These are phyloP conservation scores for Talaromyces verruculosus DNA, from an alignment of 2,329 filamentous ascomycete genomes.

Conservation along the genomic window DNA sequence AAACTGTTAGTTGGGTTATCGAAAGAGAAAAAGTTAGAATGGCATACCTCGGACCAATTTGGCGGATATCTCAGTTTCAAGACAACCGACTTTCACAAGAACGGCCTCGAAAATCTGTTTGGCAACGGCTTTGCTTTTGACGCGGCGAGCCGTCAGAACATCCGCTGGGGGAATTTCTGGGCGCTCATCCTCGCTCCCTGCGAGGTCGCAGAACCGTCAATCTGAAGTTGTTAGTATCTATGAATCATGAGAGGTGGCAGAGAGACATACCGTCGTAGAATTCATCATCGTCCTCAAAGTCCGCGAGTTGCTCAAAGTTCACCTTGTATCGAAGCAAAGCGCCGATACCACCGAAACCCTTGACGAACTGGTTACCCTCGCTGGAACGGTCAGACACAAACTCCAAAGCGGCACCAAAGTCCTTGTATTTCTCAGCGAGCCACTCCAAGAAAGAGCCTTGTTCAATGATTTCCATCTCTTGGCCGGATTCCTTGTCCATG, in stretches of 20 bases:
- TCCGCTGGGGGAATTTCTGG: slow-evolving; percentile 56
- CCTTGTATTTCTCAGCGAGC: slow-evolving; percentile 97
- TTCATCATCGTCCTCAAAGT: slow-evolving; percentile 86
- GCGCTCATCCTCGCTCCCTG: slow-evolving; percentile 79
- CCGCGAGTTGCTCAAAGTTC: slow-evolving; percentile 98
- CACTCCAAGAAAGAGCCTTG: slow-evolving; percentile 97
- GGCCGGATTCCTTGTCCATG: slow-evolving; percentile 91
- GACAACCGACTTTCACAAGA: slow-evolving; percentile 33
- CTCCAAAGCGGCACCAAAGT: slow-evolving; percentile 92
- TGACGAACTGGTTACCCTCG: slow-evolving; percentile 99
- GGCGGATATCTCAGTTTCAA: slow-evolving; percentile 35
- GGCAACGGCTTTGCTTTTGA: slow-evolving; percentile 38
- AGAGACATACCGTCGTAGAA: slow-evolving; percentile 87
- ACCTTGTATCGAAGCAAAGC: slow-evolving; percentile 98
- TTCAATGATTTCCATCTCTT: slow-evolving; percentile 93
- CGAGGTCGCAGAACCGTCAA: slow-evolving; percentile 91
- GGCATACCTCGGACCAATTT: slow-evolving; percentile 43
- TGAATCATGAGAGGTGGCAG: no score
- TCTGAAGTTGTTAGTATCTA: slow-evolving; percentile 51
- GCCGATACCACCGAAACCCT: slow-evolving; percentile 97
- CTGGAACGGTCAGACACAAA: slow-evolving; percentile 97
- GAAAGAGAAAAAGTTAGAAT: no score
- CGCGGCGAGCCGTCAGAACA: slow-evolving; percentile 57
- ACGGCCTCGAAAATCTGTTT: slow-evolving; percentile 35
- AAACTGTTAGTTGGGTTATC: background rate